Evolutionary conservation across 2,329 filamentous ascomycete genomes (phyloP).

Genomic region (Clathrospora elynae): DNA sequence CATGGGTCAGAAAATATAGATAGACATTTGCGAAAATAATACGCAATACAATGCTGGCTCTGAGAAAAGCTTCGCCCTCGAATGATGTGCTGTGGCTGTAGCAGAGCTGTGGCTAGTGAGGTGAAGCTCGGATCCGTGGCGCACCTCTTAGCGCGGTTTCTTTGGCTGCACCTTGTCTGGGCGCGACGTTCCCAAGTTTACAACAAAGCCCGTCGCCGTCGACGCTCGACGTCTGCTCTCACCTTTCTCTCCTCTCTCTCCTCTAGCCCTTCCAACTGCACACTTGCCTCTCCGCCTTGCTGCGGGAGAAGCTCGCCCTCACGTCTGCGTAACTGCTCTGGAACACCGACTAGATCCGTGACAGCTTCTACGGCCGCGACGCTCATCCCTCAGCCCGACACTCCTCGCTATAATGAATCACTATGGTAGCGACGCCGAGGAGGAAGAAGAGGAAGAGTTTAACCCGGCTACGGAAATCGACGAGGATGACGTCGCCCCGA

Average conservation of each 20-base stretch:
- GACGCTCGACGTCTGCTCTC: constrained; percentile 14
- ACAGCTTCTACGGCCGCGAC: constrained; percentile 11
- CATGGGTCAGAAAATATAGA: too few species aligned
- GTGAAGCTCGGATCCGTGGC: constrained; percentile 16
- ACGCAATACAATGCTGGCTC: too few species aligned
- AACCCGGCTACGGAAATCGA: constrained; percentile 79
- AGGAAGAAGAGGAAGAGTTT: constrained; percentile 85
- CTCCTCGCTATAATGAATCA: constrained; percentile 32
- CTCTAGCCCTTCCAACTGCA: constrained; percentile 2
- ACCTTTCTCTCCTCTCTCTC: constrained; percentile 2
- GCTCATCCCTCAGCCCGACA: constrained; percentile 10
- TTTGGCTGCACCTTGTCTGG: constrained; percentile 25
- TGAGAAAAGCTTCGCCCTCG: too few species aligned
- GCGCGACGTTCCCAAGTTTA: constrained; percentile 13
- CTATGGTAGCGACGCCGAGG: constrained; percentile 39
- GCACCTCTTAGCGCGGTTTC: constrained; percentile 26
- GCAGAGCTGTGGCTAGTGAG: too few species aligned
- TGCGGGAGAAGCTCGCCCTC: neutral
- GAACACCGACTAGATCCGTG: constrained; percentile 13
- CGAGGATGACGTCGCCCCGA: constrained; percentile 56
- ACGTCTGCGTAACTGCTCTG: constrained; percentile 4
- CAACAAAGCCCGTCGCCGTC: constrained; percentile 29
- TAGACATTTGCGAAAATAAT: too few species aligned
- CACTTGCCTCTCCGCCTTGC: neutral
- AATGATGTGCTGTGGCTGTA: constrained; percentile 2